Base-by-base conservation (phyloP, 176 grass and related monocot species). In the Paspalum notatum region DNA sequence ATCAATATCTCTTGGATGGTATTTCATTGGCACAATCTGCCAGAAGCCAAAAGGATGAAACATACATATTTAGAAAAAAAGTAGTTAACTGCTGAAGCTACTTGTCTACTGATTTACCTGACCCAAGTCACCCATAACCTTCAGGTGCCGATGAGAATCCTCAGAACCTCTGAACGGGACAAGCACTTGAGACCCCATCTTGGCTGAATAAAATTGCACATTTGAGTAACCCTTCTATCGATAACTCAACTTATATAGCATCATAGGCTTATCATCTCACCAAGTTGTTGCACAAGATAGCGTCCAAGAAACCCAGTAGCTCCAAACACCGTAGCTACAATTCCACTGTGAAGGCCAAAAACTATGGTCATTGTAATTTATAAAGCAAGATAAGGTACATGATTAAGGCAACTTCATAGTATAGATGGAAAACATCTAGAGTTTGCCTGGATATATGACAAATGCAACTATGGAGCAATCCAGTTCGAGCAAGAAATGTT, bases 241-340 rank as follows among this genome's bases (percentile, higher is more conserved):
- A 15, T 21, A 64, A 82, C 1, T 54, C 20, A 84, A 14, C 58
- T 57, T 6, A 66, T 55, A 48, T 52, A 62, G 61, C 12, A 80
- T 20, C 8, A 54, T 27, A 71, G 67, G 9, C 24, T 72, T 38
- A 59, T 77, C 57, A 86, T 69, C 89, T 99, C n/a, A 99, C 92
- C 96, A 74, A 99, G 92, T 25, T 93, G 90, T 68, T 91, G 90
- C 42, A 99, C 96, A 51, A 99, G 84, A 68, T 99, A 99, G 25
- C 90, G 92, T 20, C 96, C 96, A 84, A 99, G 92, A 84, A 99
- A 99, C 50, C 96, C 96, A 55, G 96, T 99, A 91, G 96, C 92
- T 62, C 96, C 96, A 91, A 99, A 99, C 39, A 99, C 96, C 15
- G 96, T 93, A 57, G 96, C 90, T 32, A 99, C 43, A 25, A 99